Conservation (phyloP, 176 grass and related monocot species). For the Carex cristatella region DNA sequence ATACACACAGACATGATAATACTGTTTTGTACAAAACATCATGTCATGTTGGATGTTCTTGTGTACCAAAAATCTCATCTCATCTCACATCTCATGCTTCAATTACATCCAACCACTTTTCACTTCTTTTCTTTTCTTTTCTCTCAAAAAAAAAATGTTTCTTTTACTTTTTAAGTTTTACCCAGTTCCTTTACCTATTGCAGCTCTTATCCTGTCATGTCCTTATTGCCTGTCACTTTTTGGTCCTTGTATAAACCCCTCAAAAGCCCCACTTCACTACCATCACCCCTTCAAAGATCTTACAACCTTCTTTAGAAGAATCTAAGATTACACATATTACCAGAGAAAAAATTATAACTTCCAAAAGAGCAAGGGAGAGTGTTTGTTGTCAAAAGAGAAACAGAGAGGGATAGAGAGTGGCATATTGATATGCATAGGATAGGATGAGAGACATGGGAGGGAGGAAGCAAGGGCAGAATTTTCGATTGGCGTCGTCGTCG, state of each 20-base stretch:
- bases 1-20: neutral
- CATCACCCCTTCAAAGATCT: constrained; percentile 2
- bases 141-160: neutral
- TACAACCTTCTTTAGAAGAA: constrained; percentile 16
- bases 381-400: neutral
- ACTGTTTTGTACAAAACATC: constrained; percentile 26
- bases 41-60: constrained; percentile 38
- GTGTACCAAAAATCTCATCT: constrained; percentile 23
- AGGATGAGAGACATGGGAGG: constrained; percentile 31
- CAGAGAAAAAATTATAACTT: neutral
- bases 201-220: constrained; percentile 13
- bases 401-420: neutral
- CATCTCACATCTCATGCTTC: constrained; percentile 8
- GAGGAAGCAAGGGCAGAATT: neutral
- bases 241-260: constrained; percentile 28
- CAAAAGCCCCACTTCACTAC: constrained; percentile 15
- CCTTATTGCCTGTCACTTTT: constrained; percentile 20
- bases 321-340: constrained; percentile 7
- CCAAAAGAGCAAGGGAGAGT: neutral
- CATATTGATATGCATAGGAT: constrained; percentile 18
- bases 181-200: neutral
- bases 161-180: neutral
- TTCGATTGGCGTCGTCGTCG: neutral
- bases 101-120: constrained; percentile 7
- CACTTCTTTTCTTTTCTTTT: neutral